Evolutionary conservation across 2,329 filamentous ascomycete genomes (phyloP).

Genomic region (Xylogone sp.): DNA sequence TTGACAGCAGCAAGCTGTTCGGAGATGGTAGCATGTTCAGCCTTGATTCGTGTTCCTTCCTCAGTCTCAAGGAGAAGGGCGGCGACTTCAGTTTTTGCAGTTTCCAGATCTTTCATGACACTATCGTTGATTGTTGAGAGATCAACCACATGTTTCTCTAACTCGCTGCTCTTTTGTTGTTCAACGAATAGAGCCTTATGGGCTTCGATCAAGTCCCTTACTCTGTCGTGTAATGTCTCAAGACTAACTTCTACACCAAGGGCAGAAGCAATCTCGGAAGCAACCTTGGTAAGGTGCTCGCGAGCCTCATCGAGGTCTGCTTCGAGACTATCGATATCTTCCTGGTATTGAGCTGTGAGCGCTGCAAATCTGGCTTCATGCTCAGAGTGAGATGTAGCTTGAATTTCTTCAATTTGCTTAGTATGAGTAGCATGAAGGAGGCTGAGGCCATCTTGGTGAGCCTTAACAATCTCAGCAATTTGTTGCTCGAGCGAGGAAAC

Average conservation of each 20-base stretch:
- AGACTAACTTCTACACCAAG: constrained; percentile 61
- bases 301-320: constrained; percentile 61
- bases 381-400: constrained; percentile 46
- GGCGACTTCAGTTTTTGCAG: constrained; percentile 50
- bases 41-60: constrained; percentile 40
- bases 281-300: constrained; percentile 61
- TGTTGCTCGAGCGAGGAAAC: constrained; percentile 53
- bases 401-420: constrained; percentile 46
- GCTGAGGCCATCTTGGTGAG: constrained; percentile 48
- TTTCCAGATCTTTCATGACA: constrained; percentile 59
- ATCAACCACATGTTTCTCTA: constrained; percentile 53
- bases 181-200: constrained; percentile 57
- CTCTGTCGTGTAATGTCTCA: constrained; percentile 63
- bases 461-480: constrained; percentile 52
- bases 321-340: constrained; percentile 53
- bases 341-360: constrained; percentile 58
- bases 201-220: constrained; percentile 51
- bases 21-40: constrained; percentile 42
- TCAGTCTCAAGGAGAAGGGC: constrained; percentile 46
- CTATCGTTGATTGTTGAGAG: constrained; percentile 55
- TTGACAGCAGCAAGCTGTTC: constrained; percentile 60
- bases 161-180: constrained; percentile 53
- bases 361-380: constrained; percentile 55
- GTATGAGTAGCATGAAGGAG: constrained; percentile 47
- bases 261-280: constrained; percentile 58